These are phyloP conservation scores for Mortierella polycephala DNA, from an alignment of 371 early-diverging fungal species.

Conservation along the genomic window DNA sequence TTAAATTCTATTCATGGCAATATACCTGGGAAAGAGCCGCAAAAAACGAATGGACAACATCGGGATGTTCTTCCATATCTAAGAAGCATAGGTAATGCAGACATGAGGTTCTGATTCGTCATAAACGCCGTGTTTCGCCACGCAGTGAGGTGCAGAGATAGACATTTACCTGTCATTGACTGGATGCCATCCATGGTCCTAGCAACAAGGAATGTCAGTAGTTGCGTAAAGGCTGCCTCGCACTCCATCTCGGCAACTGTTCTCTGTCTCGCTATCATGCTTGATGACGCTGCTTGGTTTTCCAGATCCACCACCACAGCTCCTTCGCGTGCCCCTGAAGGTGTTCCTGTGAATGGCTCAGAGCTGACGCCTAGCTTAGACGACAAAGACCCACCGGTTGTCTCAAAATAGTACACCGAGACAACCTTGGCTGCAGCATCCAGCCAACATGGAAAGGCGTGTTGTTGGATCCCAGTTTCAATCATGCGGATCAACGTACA, in stretches of 20 bases:
- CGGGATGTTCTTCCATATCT: conserved; percentile 62
- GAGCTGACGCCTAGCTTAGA: conserved; percentile 26
- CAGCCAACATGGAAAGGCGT: conserved; percentile 65
- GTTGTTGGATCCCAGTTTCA: conserved; percentile 56
- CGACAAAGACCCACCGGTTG: conserved; percentile 38
- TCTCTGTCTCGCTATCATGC: conserved; percentile 5
- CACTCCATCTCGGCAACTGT: conserved; percentile 29
- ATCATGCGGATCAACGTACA: conserved; percentile 52
- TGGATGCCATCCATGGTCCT: conserved; percentile 65
- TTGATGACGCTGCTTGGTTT: conserved; percentile 2
- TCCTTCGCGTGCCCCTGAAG: not conserved
- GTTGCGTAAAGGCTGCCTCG: conserved; percentile 54
- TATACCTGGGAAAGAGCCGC: conserved; percentile 65
- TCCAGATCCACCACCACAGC: conserved; percentile 23
- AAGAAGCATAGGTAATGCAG: not conserved
- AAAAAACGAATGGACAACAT: conserved; percentile 59
- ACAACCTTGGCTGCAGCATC: conserved; percentile 65
- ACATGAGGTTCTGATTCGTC: not conserved
- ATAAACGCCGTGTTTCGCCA: not conserved
- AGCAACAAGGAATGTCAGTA: conserved; percentile 56
- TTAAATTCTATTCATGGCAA: not conserved
- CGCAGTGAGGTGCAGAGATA: not conserved
- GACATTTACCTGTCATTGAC: conserved; percentile 58
- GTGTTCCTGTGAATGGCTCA: not conserved
- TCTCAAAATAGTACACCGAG: conserved; percentile 67